phyloP scores from a whole-genome alignment of 2,329 filamentous ascomycete species.

The Penicillium decumbens region DNA sequence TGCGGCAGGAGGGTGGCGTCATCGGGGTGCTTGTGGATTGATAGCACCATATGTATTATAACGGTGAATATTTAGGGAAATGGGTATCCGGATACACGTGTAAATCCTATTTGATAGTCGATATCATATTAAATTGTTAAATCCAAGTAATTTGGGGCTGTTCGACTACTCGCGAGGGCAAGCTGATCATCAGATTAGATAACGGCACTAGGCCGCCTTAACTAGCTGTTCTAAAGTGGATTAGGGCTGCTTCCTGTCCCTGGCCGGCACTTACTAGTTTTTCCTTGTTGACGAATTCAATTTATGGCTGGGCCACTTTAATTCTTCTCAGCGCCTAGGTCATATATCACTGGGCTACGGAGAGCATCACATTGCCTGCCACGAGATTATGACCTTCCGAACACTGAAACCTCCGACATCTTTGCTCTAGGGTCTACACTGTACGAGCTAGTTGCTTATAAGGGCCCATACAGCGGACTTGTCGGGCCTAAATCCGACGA shows the following conservation, averaged over 20 bases:
- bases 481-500: conserved; percentile 2
- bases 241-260: too few species aligned
- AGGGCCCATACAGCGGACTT: not conserved
- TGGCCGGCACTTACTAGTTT: too few species aligned
- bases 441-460: too few species aligned
- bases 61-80: not conserved
- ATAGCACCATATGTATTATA: not conserved
- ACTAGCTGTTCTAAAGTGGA: not conserved
- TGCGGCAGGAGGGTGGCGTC: conserved; percentile 11
- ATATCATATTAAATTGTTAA: not conserved
- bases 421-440: too few species aligned
- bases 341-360: too few species aligned
- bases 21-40: conserved; percentile 4
- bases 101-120: not conserved
- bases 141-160: not conserved
- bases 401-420: too few species aligned
- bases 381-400: too few species aligned
- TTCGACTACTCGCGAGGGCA: not conserved
- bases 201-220: conserved; percentile 1
- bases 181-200: conserved; percentile 25
- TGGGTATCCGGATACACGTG: not conserved
- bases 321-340: too few species aligned
- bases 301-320: too few species aligned
- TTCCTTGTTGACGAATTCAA: too few species aligned
- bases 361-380: too few species aligned